Conservation (phyloP, 495 filamentous ascomycete genomes). For the Penicillium manginii region DNA sequence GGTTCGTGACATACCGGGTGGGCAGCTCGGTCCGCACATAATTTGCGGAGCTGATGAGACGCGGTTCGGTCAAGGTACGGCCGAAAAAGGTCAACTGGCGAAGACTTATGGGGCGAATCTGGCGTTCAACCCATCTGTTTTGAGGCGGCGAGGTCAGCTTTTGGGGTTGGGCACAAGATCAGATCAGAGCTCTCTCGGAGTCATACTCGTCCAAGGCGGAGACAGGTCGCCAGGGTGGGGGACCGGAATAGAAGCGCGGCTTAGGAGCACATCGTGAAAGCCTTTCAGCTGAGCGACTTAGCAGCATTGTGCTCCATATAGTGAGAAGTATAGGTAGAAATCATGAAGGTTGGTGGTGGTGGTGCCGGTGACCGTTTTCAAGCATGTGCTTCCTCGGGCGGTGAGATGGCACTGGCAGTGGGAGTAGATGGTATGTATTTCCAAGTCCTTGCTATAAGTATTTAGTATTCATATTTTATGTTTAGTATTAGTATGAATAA, state of each 20-base stretch:
- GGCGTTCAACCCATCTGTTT: slow-evolving; percentile 80
- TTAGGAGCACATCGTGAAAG: slow-evolving; percentile 23
- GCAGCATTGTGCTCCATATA: slow-evolving; percentile 42
- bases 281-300: slow-evolving; percentile 39
- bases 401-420: background rate
- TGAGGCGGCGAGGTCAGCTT: background rate
- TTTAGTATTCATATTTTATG: background rate
- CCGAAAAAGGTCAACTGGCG: slow-evolving; percentile 94
- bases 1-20: slow-evolving; percentile 61
- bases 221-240: slow-evolving; percentile 77
- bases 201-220: slow-evolving; percentile 84
- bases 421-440: background rate
- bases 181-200: slow-evolving; percentile 9
- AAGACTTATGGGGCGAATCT: slow-evolving; percentile 84
- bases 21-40: slow-evolving; percentile 96
- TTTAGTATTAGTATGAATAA: no score
- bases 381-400: slow-evolving; percentile 14
- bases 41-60: slow-evolving; percentile 91
- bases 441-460: background rate
- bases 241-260: slow-evolving; percentile 33
- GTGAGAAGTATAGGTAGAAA: slow-evolving; percentile 8
- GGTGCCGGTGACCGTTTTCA: slow-evolving; percentile 1
- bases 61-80: slow-evolving; percentile 84
- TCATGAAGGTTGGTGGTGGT: slow-evolving; percentile 1
- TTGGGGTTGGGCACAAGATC: background rate